Evolutionary conservation across 305 asterid genomes (phyloP), one percentile per base, ranked within the genome.

Genomic region (Fraxinus nigra): DNA sequence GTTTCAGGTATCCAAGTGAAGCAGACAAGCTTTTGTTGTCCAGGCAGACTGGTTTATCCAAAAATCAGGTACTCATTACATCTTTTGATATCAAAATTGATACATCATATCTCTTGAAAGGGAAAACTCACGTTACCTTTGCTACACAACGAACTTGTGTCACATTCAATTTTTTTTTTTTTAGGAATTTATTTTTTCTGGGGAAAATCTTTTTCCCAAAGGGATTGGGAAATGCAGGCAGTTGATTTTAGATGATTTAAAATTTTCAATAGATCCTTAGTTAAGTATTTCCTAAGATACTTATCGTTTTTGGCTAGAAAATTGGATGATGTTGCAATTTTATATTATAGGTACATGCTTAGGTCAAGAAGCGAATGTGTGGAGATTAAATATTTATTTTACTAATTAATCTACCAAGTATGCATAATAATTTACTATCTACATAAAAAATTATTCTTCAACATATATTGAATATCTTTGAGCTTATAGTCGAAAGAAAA

Each of bases 21-120:
- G 97, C 94, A 87, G 98, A 93, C 94, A 93, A 93, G 82, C 94
- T 91, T 91, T 85, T 91, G 93, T 88, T 93, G 92, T 91, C 98
- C 22, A 83, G 98, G 63, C 97, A 93, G 92, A 92, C 97, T 76
- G 97, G 95, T 84, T 88, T 93, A 87, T 92, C 98, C 26, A 93
- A 91, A 86, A 91, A 90, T 82, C 98, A 93, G 97, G 98, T 93
- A 89, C 89, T 85, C 87, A 80, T 86, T 72, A 10, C 88, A 78
- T 78, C 85, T 80, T 85, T 70, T 67, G 35, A 33, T 65, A 80
- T 77, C 84, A 51, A 84, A 79, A 84, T 78, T 81, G 91, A 87
- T 88, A 85, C 35, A 81, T 88, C 94, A 73, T 89, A 82, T 84
- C 51, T 81, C 67, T 74, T 87, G 92, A 90, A 81, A 89, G 91